Conservation (phyloP, 768 basidiomycete genomes). For the Pulveroboletus sp. region DNA sequence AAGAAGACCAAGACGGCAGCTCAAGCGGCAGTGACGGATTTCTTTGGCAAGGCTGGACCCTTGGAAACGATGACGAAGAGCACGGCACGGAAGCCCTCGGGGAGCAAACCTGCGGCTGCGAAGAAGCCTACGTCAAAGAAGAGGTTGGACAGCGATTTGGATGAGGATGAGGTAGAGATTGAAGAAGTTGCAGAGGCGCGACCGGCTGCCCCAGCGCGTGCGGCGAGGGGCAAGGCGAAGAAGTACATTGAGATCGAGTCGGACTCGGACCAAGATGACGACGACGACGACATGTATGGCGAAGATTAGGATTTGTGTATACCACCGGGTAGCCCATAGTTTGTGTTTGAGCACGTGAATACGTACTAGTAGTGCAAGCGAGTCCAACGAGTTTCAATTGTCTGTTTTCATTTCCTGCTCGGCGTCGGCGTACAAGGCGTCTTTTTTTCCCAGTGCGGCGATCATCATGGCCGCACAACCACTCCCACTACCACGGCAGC, state of each 20-base stretch:
- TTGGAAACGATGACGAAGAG: constrained; percentile 39
- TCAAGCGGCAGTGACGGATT: constrained; percentile 52
- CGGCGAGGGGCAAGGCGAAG: constrained; percentile 49
- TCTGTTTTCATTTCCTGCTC: not conserved
- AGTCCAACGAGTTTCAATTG: not conserved
- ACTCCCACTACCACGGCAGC: constrained; percentile 35
- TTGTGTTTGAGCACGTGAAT: constrained; percentile 20
- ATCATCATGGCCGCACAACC: constrained; percentile 33
- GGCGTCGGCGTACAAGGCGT: no score
- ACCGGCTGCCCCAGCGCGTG: constrained; percentile 42
- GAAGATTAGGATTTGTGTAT: constrained; percentile 31
- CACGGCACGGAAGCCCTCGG: constrained; percentile 49
- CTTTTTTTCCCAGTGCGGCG: constrained; percentile 6
- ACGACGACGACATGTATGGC: constrained; percentile 46
- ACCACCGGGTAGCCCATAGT: no score
- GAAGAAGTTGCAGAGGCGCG: constrained; percentile 45
- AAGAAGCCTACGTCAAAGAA: constrained; percentile 48
- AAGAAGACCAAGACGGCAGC: constrained; percentile 48
- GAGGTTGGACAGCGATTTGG: constrained; percentile 33
- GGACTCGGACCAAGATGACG: constrained; percentile 37
- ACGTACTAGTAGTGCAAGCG: constrained; percentile 15
- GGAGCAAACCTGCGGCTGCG: constrained; percentile 54
- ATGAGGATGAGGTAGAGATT: constrained; percentile 37
- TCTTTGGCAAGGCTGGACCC: constrained; percentile 49
- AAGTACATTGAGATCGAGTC: constrained; percentile 63